Evolutionary conservation across 768 basidiomycete genomes (phyloP), one percentile per base, ranked within the genome.

Genomic region (Asterophora lycoperdoides): DNA sequence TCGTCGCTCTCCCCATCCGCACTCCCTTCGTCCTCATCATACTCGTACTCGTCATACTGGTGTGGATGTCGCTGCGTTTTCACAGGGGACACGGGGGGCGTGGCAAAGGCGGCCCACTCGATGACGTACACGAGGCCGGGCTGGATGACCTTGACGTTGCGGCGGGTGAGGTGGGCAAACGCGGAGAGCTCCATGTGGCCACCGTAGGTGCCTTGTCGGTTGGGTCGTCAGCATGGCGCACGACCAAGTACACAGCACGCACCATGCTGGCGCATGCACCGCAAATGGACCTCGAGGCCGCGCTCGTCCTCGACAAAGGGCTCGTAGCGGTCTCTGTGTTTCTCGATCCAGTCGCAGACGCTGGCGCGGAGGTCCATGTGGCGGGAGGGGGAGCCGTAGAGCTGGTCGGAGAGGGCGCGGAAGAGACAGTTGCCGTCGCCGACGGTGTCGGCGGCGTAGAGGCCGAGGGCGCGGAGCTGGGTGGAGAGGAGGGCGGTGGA

Each of bases 361-460:
- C 88, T 81, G 55, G 75, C 66, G 40, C 93, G 75, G 18, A 94
- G 74, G 49, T 79, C 75, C 32, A 74, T 66, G 56, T 95, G 92
- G 45, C 76, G 71, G 10, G 80, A 76, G 10, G 84, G 81, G 2
- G 85, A 75, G 51, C 93, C 93, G 56, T 85, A 81, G 14, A 92
- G 73, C 64, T 95, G 93, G 68, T 95, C 93, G 39, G 86, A 84
- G 46, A 94, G 75, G 0, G 93, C 90, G 39, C 92, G 84, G 68
- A 94, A 96, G 54, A 96, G 80, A 67, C 93, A 96, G 69, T 94
- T 95, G 40, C 93, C 93, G 66, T 95, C 89, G 43, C 90, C 92
- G 36, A 90, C 66, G 14, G 89, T 94, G 55, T 81, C 75, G 3
- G 89, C 88, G n/a, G 92, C 86, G 64, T 94, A 94, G 8, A 94